These are phyloP conservation scores for Panellus pusillus DNA, from an alignment of 768 basidiomycete genomes.

Conservation along the genomic window DNA sequence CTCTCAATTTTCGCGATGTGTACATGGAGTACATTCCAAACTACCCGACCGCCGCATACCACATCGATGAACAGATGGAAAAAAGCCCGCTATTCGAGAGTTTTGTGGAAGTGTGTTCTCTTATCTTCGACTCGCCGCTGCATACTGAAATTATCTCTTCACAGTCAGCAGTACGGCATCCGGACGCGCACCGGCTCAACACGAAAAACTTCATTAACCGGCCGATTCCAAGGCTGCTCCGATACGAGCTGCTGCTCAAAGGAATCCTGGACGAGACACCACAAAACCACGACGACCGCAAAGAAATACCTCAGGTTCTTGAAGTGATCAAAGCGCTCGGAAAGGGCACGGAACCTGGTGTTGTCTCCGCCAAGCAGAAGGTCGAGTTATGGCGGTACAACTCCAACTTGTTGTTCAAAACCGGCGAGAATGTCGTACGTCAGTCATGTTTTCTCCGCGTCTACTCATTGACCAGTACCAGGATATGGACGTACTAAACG, in stretches of 20 bases:
- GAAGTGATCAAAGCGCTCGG: conserved; percentile 85
- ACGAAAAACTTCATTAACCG: conserved; percentile 94
- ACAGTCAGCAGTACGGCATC: conserved; percentile 56
- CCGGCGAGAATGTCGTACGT: conserved; percentile 66
- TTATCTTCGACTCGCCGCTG: not conserved
- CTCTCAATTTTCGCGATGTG: conserved; percentile 87
- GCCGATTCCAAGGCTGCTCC: conserved; percentile 85
- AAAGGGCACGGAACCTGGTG: conserved; percentile 86
- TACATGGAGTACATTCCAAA: conserved; percentile 93
- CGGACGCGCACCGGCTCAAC: conserved; percentile 79
- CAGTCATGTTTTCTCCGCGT: not conserved
- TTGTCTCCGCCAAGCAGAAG: conserved; percentile 83
- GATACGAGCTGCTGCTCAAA: conserved; percentile 87
- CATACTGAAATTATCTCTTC: conserved; percentile 1
- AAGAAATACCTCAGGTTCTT: conserved; percentile 83
- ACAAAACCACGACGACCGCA: conserved; percentile 73
- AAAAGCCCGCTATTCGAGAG: conserved; percentile 77
- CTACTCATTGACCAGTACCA: conserved; percentile 18
- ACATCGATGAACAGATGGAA: conserved; percentile 85
- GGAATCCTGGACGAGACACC: conserved; percentile 77
- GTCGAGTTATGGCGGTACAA: conserved; percentile 90
- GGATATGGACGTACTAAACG: conserved; percentile 90
- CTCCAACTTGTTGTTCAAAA: conserved; percentile 75
- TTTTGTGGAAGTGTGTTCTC: conserved; percentile 73
- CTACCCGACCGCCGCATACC: conserved; percentile 87